Conservation (phyloP, 2,329 filamentous ascomycete genomes). For the Chaetomiaceae sp. region DNA sequence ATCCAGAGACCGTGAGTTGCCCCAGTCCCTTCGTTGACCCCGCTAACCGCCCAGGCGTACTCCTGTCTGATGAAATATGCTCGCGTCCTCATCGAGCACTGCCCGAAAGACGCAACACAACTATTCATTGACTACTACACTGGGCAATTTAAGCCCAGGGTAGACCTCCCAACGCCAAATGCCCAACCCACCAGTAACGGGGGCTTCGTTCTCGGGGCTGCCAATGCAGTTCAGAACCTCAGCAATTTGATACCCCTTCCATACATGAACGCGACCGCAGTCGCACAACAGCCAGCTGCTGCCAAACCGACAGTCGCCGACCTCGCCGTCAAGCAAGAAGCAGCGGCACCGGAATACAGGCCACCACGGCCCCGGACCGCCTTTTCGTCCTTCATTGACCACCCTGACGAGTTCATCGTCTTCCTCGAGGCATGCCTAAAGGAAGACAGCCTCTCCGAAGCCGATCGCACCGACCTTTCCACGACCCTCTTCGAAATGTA, state of each 20-base stretch:
- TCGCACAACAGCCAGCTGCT: constrained; percentile 44
- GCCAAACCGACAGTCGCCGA: constrained; percentile 51
- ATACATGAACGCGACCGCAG: constrained; percentile 67
- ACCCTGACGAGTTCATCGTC: constrained; percentile 82
- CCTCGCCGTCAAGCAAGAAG: constrained; percentile 46
- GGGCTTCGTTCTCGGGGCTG: constrained; percentile 54
- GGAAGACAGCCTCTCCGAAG: constrained; percentile 64
- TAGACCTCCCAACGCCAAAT: constrained; percentile 44
- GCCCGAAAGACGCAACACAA: constrained; percentile 73
- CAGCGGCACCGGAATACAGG: constrained; percentile 58
- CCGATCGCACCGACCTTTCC: constrained; percentile 80
- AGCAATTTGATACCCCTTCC: constrained; percentile 79
- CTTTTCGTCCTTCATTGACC: constrained; percentile 95
- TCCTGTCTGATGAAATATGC: constrained; percentile 93
- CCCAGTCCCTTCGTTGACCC: not conserved
- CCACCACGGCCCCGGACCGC: constrained; percentile 80
- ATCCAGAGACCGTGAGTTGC: constrained; percentile 67
- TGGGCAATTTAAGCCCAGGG: constrained; percentile 70
- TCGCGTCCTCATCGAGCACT: constrained; percentile 82
- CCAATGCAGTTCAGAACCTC: constrained; percentile 78
- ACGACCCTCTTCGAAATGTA: constrained; percentile 99
- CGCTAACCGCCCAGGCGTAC: constrained; percentile 61
- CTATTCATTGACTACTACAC: constrained; percentile 96
- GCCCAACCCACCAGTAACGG: constrained; percentile 36
- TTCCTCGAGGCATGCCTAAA: constrained; percentile 87